These are phyloP conservation scores for Paecilomyces variotii DNA, from an alignment of 2,329 filamentous ascomycete genomes.

Conservation along the genomic window DNA sequence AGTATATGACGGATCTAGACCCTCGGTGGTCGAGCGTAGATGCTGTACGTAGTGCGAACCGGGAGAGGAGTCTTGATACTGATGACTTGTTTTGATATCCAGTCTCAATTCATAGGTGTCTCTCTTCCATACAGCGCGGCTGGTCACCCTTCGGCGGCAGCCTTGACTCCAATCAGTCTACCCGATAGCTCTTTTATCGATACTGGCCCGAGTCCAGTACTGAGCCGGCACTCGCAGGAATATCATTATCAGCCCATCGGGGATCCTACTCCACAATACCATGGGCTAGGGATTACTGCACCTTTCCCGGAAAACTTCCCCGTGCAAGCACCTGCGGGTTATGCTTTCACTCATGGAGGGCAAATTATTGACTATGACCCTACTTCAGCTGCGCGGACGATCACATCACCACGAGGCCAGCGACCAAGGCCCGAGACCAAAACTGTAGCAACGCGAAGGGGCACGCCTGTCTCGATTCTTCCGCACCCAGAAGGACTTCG, in stretches of 20 bases:
- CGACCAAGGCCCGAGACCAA: conserved; percentile 17
- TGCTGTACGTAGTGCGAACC: conserved; percentile 18
- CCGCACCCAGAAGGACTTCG: conserved; percentile 33
- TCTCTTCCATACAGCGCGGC: conserved; percentile 26
- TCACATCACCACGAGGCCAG: conserved; percentile 16
- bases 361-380: conserved; percentile 13
- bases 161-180: conserved; percentile 33
- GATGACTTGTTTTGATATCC: conserved; percentile 10
- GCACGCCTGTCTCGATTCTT: conserved; percentile 28
- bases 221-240: conserved; percentile 31
- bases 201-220: conserved; percentile 24
- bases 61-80: conserved; percentile 1
- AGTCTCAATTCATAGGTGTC: conserved; percentile 17
- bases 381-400: conserved; percentile 8
- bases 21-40: conserved; percentile 21
- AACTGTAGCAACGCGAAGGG: conserved; percentile 13
- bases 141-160: conserved; percentile 18
- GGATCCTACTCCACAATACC: conserved; percentile 16
- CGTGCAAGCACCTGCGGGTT: conserved; percentile 17
- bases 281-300: conserved; percentile 32
- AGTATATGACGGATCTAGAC: conserved; percentile 20
- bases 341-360: conserved; percentile 14
- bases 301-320: conserved; percentile 24
- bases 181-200: conserved; percentile 25
- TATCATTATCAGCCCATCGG: conserved; percentile 24